Evolutionary conservation across 345 rosid species (phyloP).

Genomic region (Ceriops zippeliana): DNA sequence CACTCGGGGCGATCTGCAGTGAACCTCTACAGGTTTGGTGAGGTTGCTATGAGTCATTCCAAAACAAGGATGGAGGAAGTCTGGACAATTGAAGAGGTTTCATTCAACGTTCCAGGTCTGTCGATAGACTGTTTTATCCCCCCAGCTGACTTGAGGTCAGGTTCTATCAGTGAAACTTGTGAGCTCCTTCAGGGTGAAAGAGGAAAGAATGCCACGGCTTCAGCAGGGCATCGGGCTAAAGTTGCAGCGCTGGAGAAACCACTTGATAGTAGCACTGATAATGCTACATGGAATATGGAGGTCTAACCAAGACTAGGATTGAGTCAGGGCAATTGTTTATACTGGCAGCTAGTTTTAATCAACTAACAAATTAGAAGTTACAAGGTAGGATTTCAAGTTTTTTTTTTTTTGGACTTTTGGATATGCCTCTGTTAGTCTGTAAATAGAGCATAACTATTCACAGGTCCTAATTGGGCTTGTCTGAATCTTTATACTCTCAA

Average conservation of each 20-base stretch:
- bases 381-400: constrained; percentile 29
- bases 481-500: constrained; percentile 41
- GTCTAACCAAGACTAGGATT: constrained; percentile 31
- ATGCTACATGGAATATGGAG: constrained; percentile 46
- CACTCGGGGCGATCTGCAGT: constrained; percentile 86
- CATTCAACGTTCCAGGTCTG: constrained; percentile 84
- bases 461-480: constrained; percentile 33
- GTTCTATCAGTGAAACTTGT: constrained; percentile 53
- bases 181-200: constrained; percentile 64
- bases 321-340: constrained; percentile 43
- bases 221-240: constrained; percentile 58
- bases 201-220: constrained; percentile 43
- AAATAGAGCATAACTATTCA: constrained; percentile 54
- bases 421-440: constrained; percentile 61
- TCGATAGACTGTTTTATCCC: constrained; percentile 89
- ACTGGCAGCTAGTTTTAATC: constrained; percentile 31
- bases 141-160: constrained; percentile 70
- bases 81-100: constrained; percentile 96
- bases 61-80: constrained; percentile 95
- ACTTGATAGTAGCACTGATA: constrained; percentile 26
- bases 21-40: constrained; percentile 87
- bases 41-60: constrained; percentile 77
- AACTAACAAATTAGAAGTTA: constrained; percentile 43
- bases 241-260: constrained; percentile 67
- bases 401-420: constrained; percentile 21